Base-by-base conservation (phyloP, 345 rosid genomes). In the Salix udensis region DNA sequence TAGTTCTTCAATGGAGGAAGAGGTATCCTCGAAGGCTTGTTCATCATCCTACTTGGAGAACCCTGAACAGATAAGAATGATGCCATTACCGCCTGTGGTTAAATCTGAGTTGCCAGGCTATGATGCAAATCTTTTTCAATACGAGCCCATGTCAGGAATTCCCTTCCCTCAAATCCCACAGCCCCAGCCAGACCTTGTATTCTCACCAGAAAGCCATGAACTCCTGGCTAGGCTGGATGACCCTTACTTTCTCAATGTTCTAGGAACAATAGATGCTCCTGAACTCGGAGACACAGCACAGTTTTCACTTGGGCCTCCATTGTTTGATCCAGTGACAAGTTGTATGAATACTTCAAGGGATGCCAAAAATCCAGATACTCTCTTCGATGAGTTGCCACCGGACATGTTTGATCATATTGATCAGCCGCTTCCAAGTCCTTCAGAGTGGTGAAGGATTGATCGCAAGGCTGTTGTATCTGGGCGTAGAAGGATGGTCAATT, bases 301-400 rank as follows among this genome's bases (percentile, higher is more conserved):
- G 1, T 67, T 91, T 69, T 67, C 85, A 42, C 75, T 77, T 8
- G 79, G 74, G 71, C 89, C 77, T 53, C 83, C 93, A 42, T 84
- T 91, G 72, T 79, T 84, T 6, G 90, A 89, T 78, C 85, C 88
- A 3, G 72, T 74, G 0, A 71, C 80, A 76, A 74, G 88, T 71
- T 71, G 77, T 62, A 28, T 68, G 68, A 67, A 77, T 68, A 74
- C 65, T 58, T 68, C 58, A 18, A 82, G 72, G 28, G 84, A 87
- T 30, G 88, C 76, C n/a, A 46, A 48, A 39, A 75, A 61, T 37
- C 42, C 53, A 4, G 91, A 88, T 44, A 68, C 84, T 19, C 89
- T 92, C 85, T 89, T 90, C 10, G 94, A 93, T 23, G 96, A 91
- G 82, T 88, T 93, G 65, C 97, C 98, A 0, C 67, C 88, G 0